Evolutionary conservation across 176 grass and related monocot genomes (phyloP).

Genomic region (Oryza brachyantha): DNA sequence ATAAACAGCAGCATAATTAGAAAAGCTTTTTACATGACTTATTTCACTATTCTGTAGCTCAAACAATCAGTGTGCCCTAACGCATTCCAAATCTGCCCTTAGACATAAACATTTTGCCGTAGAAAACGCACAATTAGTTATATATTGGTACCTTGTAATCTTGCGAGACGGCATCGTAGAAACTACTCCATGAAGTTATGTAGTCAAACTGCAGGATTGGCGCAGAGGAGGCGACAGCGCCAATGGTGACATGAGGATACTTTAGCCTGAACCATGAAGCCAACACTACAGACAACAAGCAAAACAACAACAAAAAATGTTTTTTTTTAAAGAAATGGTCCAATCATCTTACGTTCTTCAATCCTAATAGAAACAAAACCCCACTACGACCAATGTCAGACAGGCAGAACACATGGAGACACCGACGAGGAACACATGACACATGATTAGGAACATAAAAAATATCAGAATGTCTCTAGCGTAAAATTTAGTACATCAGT

Average conservation of each 20-base stretch:
- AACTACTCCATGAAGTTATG: constrained; percentile 74
- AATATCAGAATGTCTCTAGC: no score
- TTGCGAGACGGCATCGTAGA: constrained; percentile 77
- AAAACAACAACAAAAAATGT: not conserved
- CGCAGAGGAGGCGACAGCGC: constrained; percentile 78
- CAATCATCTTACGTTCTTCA: not conserved
- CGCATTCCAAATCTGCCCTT: not conserved
- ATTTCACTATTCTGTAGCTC: no score
- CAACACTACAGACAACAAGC: constrained; percentile 49
- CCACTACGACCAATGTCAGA: not conserved
- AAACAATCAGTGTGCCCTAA: no score
- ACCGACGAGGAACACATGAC: not conserved
- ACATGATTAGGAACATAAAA: no score
- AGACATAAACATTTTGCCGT: not conserved
- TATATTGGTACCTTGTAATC: constrained; percentile 70
- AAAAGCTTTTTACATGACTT: no score
- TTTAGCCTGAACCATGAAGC: constrained; percentile 97
- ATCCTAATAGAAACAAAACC: not conserved
- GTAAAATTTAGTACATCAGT: no score
- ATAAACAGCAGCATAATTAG: no score
- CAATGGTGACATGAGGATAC: constrained; percentile 89
- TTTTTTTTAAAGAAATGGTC: no score
- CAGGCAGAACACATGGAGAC: no score
- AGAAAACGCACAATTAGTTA: not conserved
- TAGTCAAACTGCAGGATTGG: constrained; percentile 88